phyloP scores from a whole-genome alignment of 1,284 basidiomycete genomes.

The Jaminaea rosea region DNA sequence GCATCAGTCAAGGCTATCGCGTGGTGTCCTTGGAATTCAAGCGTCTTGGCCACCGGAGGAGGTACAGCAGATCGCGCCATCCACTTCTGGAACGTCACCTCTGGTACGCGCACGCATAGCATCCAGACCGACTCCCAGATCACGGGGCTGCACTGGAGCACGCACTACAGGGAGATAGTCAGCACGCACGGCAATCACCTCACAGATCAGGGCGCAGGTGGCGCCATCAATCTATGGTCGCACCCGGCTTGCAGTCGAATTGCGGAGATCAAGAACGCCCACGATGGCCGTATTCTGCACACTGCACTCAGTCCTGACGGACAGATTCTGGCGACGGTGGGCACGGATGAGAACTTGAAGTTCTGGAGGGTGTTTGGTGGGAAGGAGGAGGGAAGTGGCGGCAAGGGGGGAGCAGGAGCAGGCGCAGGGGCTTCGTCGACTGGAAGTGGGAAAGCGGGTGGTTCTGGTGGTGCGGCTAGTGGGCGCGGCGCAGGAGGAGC shows the following conservation, averaged over 20 bases:
- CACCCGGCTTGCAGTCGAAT: slow-evolving; percentile 38
- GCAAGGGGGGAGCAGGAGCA: neutral
- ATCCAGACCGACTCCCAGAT: slow-evolving; percentile 61
- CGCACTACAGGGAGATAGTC: slow-evolving; percentile 79
- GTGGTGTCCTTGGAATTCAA: slow-evolving; percentile 95
- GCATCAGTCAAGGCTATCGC: slow-evolving; percentile 64
- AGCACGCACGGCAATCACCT: slow-evolving; percentile 68
- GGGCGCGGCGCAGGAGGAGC: neutral
- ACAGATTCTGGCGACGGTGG: slow-evolving; percentile 41
- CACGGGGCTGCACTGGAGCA: slow-evolving; percentile 80
- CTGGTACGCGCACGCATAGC: slow-evolving; percentile 36
- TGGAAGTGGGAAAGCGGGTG: too few species aligned
- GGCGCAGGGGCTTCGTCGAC: neutral
- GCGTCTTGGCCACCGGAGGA: slow-evolving; percentile 83
- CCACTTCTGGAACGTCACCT: slow-evolving; percentile 64
- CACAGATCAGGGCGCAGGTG: slow-evolving; percentile 40
- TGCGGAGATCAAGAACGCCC: slow-evolving; percentile 36
- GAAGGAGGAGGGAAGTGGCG: slow-evolving; percentile 9
- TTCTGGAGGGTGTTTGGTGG: slow-evolving; percentile 44
- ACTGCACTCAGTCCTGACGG: slow-evolving; percentile 40
- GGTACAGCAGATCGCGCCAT: slow-evolving; percentile 90
- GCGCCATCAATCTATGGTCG: slow-evolving; percentile 40
- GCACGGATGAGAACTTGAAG: slow-evolving; percentile 44
- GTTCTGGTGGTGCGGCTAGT: neutral
- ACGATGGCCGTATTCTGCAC: slow-evolving; percentile 36